Conservation (phyloP, 164 flowering plant genomes). For the Chimonanthus praecox region DNA sequence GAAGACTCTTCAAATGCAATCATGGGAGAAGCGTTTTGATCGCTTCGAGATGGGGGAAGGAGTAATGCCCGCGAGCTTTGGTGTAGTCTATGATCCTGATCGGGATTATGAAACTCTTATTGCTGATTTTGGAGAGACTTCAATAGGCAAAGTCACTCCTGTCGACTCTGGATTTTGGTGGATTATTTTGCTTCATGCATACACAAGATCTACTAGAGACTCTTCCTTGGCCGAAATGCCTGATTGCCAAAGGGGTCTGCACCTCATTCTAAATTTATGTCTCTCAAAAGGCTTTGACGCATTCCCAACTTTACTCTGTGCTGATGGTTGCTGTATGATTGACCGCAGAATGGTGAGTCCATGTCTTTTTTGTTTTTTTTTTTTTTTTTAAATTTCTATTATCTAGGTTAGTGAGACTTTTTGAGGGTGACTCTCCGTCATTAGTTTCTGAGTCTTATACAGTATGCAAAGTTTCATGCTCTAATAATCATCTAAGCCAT, state of each 20-base stretch:
- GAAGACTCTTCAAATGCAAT: conserved; percentile 48
- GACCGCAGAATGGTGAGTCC: conserved; percentile 76
- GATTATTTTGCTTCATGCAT: too few species aligned
- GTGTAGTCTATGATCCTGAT: conserved; percentile 67
- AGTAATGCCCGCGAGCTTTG: conserved; percentile 91
- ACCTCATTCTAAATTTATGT: conserved; percentile 62
- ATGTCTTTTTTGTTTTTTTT: too few species aligned
- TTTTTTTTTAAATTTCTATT: too few species aligned
- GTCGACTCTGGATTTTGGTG: conserved; percentile 34
- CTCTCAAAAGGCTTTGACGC: conserved; percentile 90
- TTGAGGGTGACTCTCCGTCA: too few species aligned
- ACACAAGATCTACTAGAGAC: conserved; percentile 73
- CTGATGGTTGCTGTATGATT: conserved; percentile 88
- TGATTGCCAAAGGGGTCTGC: conserved; percentile 78
- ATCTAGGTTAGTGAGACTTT: not conserved
- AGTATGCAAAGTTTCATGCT: too few species aligned
- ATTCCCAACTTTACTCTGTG: conserved; percentile 79
- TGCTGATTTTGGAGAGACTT: conserved; percentile 84
- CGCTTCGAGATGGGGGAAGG: conserved; percentile 76
- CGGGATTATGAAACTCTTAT: conserved; percentile 53
- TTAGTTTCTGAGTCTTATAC: too few species aligned
- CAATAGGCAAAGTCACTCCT: conserved; percentile 88
- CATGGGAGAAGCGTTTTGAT: conserved; percentile 80
- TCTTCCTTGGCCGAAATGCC: conserved; percentile 59
- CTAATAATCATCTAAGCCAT: too few species aligned